These are phyloP conservation scores for Wickerhamomyces kurtzmanii DNA, from an alignment of 805 yeast genomes.

Conservation along the genomic window DNA sequence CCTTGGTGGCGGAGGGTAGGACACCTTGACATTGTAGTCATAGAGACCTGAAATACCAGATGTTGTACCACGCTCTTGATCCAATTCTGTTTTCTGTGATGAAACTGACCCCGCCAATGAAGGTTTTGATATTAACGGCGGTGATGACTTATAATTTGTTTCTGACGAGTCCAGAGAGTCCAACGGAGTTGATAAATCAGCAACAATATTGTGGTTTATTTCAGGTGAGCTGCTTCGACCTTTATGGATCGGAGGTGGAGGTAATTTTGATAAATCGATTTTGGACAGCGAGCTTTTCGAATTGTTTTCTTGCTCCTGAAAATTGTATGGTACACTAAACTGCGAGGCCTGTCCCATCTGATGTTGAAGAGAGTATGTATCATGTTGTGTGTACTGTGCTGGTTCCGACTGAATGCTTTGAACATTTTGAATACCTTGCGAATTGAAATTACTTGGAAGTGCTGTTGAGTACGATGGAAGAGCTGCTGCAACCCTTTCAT, in stretches of 20 bases:
- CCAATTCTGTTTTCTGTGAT: conserved; percentile 18
- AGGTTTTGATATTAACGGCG: too few species aligned
- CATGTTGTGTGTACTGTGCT: background rate
- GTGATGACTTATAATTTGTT: conserved; percentile 13
- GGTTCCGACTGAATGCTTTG: background rate
- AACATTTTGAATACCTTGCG: background rate
- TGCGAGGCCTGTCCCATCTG: too few species aligned
- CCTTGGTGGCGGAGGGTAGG: conserved; percentile 30
- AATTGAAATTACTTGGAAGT: conserved; percentile 4
- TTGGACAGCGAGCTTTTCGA: too few species aligned
- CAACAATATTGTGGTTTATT: conserved; percentile 10
- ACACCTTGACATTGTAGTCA: conserved; percentile 21
- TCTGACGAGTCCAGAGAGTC: conserved; percentile 7
- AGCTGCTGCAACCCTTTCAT: too few species aligned
- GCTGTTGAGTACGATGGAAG: conserved; percentile 7
- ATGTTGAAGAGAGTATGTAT: too few species aligned
- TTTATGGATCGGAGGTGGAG: conserved; percentile 21
- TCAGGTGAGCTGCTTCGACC: conserved; percentile 10
- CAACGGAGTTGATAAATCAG: conserved; percentile 10
- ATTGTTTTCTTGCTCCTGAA: too few species aligned
- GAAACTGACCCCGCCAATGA: too few species aligned
- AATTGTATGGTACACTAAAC: too few species aligned
- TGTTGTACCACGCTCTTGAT: conserved; percentile 17
- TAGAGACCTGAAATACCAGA: conserved; percentile 24
- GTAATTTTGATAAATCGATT: conserved; percentile 10